Base-by-base conservation (phyloP, 805 yeast genomes). In the Kodamaea fukazawae region DNA sequence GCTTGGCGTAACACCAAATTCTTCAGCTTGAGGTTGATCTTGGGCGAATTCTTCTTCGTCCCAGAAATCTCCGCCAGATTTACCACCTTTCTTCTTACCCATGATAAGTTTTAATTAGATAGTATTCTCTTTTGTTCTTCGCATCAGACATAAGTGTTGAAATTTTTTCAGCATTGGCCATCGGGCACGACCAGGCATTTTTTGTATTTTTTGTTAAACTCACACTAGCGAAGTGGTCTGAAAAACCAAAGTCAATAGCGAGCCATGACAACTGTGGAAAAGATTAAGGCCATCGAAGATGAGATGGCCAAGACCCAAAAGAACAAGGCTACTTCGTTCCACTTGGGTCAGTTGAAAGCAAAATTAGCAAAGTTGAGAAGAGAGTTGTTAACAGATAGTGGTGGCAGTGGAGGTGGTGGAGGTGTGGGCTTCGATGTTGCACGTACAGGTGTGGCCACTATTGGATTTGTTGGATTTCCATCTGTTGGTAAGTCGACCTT, bases 271-370 rank as follows among this genome's bases (percentile, higher is more conserved):
- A 70, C 76, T 4, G 76, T 69, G 22, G 75, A 71, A 49, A 76
- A 84, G 61, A 84, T 85, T 58, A 82, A 85, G 70, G 82, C 83
- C 69, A 86, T 90, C 72, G 97, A 91, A 67, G 93, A 85, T 67
- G 99, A 91, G 75, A 91, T 91, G 99, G 90, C 97, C 70, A 76
- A 76, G 56, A 93, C 99, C 57, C 99, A 93, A 62, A 93, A 91
- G 70, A 93, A 93, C 70, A 93, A 93, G 80, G 95, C 95, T 59
- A 93, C 99, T 3, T 87, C 93, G 50, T 91, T 86, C 70, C 99
- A 93, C 73, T 71, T 93, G 75, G 99, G 99, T 58, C 96, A 89
- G 70, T 73, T 93, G 49, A 93, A 95, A 66, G 99, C 99, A 40
- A 93, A 93, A 58, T 70, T 93, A 41, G 99, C 99, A 40, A 90